Evolutionary conservation across 768 basidiomycete species (phyloP).

Genomic region (Xanthoconium stramineum): DNA sequence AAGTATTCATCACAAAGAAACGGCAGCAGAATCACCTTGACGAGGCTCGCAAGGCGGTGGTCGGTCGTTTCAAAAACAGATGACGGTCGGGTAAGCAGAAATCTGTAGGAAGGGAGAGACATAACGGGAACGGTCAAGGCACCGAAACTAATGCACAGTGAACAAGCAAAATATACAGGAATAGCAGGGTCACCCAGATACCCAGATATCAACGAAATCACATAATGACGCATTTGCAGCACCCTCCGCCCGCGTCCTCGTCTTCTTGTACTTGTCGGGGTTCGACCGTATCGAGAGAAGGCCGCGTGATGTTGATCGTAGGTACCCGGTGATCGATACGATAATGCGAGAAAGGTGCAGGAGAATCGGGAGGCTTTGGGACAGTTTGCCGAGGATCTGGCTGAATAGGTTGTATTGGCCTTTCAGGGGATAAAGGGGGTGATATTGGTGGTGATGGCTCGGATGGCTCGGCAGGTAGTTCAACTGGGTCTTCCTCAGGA

Average conservation of each 20-base stretch:
- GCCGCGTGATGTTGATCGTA: constrained; percentile 29
- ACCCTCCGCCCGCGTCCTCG: constrained; percentile 51
- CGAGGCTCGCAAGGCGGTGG: constrained; percentile 3
- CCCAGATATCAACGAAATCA: constrained; percentile 40
- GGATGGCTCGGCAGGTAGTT: neutral
- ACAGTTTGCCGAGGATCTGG: constrained; percentile 12
- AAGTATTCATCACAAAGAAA: constrained; percentile 15
- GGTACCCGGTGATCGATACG: constrained; percentile 27
- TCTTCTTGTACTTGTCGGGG: constrained; percentile 30
- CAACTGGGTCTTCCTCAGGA: constrained; percentile 5
- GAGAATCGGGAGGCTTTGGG: constrained; percentile 43
- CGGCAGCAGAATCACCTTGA: constrained; percentile 2
- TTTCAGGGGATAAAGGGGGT: constrained; percentile 28
- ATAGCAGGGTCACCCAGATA: constrained; percentile 24
- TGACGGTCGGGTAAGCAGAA: constrained; percentile 3
- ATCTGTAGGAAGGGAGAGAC: neutral
- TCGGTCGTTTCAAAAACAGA: constrained; percentile 15
- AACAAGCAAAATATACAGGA: constrained; percentile 22
- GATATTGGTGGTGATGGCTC: constrained; percentile 12
- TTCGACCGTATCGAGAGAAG: constrained; percentile 27
- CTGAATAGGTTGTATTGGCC: constrained; percentile 29
- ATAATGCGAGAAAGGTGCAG: constrained; percentile 66
- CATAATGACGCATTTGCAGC: constrained; percentile 86
- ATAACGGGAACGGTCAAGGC: constrained; percentile 4
- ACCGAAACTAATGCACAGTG: constrained; percentile 14